A percentile compares a stretch with the other conserved stretches of the same genome.
Evolutionary conservation across 2,329 filamentous ascomycete species (phyloP).

Genomic region (Ceratocystis smalleyi): DNA sequence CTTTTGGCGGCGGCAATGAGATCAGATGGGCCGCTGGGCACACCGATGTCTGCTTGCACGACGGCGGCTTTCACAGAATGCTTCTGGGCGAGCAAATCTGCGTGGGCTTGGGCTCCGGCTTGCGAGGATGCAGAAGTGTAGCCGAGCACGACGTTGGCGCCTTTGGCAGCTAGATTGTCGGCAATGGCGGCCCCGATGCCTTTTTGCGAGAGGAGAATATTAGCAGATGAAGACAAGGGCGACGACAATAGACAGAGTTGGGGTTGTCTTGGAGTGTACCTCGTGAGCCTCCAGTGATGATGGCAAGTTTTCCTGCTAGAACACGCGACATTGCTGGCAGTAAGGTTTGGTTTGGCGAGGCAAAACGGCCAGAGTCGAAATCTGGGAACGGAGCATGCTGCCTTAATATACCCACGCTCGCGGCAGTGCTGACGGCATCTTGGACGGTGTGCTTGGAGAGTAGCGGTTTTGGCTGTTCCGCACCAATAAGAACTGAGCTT

Average conservation of each 20-base stretch:
- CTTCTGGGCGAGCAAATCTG: conserved; percentile 37
- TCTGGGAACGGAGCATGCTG: neutral
- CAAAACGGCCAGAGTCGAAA: neutral
- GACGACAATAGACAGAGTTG: neutral
- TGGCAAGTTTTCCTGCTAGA: conserved; percentile 60
- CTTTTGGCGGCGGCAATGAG: conserved; percentile 44
- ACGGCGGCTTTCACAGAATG: conserved; percentile 45
- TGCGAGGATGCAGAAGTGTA: conserved; percentile 40
- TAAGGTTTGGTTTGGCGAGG: neutral
- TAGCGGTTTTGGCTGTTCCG: neutral
- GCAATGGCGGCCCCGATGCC: conserved; percentile 55
- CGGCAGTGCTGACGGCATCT: neutral
- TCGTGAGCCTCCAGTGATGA: conserved; percentile 66
- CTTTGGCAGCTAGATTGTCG: conserved; percentile 56
- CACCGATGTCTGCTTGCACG: conserved; percentile 58
- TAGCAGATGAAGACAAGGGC: neutral
- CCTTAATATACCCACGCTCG: neutral
- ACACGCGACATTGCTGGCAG: conserved; percentile 26
- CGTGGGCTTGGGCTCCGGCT: conserved; percentile 42
- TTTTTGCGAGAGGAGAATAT: conserved; percentile 23
- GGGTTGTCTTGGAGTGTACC: conserved; percentile 31
- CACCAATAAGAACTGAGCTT: conserved; percentile 10
- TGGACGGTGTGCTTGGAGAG: neutral
- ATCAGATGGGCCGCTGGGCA: conserved; percentile 41
- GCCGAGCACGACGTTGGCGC: conserved; percentile 52